phyloP scores from a whole-genome alignment of 148 eudicot genomes.

The Cornus suecica region DNA sequence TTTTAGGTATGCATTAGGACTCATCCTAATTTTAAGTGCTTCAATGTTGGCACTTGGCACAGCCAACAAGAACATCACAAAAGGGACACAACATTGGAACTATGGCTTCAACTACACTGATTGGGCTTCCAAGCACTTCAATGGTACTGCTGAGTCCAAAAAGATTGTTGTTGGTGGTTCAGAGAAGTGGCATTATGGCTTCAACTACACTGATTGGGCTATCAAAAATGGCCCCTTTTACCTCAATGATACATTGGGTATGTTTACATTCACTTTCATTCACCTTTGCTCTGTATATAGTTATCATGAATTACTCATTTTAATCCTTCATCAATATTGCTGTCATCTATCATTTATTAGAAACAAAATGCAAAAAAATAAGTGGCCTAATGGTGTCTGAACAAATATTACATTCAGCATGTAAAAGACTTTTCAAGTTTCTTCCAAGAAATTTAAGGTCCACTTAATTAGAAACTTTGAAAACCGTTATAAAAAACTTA shows the following conservation, averaged over 20 bases:
- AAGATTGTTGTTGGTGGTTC: constrained; percentile 43
- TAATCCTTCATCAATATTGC: no score
- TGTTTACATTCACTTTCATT: neutral
- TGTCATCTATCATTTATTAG: no score
- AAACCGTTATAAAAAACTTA: no score
- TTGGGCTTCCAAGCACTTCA: constrained; percentile 20
- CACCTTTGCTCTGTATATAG: no score
- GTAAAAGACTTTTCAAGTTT: no score
- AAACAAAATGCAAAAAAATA: no score
- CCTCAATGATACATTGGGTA: constrained; percentile 50
- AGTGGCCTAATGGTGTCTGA: no score
- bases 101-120: constrained; percentile 24
- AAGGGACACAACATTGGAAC: constrained; percentile 13
- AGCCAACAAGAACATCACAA: constrained; percentile 24
- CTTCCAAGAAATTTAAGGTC: no score
- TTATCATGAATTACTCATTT: no score
- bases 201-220: constrained; percentile 55
- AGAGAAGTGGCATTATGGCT: constrained; percentile 38
- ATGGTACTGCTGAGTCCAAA: constrained; percentile 18
- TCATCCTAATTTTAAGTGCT: constrained; percentile 19
- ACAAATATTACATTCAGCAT: no score
- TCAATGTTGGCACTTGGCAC: constrained; percentile 15
- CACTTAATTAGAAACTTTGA: no score
- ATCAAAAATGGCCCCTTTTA: constrained; percentile 41
- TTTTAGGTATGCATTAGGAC: constrained; percentile 4